These are phyloP conservation scores for Yamadazyma nakazawae DNA, from an alignment of 805 yeast species.

Conservation along the genomic window DNA sequence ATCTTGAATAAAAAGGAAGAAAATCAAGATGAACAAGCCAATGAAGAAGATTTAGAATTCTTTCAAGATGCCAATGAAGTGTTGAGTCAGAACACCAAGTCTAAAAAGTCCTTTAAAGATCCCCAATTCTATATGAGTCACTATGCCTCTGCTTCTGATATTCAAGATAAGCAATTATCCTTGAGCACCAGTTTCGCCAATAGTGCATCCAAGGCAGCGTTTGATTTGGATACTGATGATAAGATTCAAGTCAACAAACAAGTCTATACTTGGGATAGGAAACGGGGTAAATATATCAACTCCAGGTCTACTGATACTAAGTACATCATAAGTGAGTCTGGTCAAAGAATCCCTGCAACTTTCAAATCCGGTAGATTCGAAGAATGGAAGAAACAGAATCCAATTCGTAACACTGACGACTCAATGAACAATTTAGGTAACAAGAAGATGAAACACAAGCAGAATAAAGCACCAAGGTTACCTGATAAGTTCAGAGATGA, in stretches of 20 bases:
- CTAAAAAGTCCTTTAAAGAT: conserved; percentile 62
- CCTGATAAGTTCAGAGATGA: conserved; percentile 94
- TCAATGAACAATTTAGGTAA: conserved; percentile 14
- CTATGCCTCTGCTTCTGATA: conserved; percentile 75
- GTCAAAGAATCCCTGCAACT: conserved; percentile 87
- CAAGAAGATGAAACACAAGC: conserved; percentile 66
- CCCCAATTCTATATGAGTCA: conserved; percentile 80
- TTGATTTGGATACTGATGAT: conserved; percentile 78
- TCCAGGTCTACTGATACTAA: conserved; percentile 77
- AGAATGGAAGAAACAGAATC: conserved; percentile 71
- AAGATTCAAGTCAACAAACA: conserved; percentile 67
- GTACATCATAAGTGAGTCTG: conserved; percentile 91
- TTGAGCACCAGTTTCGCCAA: conserved; percentile 63
- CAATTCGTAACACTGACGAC: conserved; percentile 2
- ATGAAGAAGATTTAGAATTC: conserved; percentile 47
- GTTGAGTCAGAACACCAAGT: conserved; percentile 21
- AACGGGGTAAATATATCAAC: conserved; percentile 85
- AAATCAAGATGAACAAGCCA: conserved; percentile 35
- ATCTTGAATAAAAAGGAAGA: conserved; percentile 49
- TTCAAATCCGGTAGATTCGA: conserved; percentile 89
- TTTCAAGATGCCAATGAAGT: conserved; percentile 54
- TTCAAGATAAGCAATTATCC: conserved; percentile 77
- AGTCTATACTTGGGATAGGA: conserved; percentile 87
- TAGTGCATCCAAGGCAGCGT: conserved; percentile 82
- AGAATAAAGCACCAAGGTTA: conserved; percentile 72